Evolutionary conservation across 2,329 filamentous ascomycete species (phyloP).

Genomic region (Herpomyces periplanetae): DNA sequence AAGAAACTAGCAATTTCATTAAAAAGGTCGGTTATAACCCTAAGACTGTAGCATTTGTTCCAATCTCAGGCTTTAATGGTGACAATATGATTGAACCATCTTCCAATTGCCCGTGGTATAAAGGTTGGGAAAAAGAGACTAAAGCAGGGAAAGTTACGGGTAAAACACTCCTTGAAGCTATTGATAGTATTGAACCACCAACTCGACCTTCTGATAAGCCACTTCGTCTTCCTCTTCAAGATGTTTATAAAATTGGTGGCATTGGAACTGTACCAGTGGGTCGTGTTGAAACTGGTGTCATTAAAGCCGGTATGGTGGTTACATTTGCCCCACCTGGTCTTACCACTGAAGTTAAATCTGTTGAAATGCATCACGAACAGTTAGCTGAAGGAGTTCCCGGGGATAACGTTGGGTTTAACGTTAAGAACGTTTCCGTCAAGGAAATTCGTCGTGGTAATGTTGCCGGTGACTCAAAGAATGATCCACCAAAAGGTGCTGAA

Average conservation of each 20-base stretch:
- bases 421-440: conserved; percentile 99
- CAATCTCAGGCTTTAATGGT: conserved; percentile 98
- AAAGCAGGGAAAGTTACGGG: conserved; percentile 48
- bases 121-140: conserved; percentile 98
- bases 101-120: conserved; percentile 97
- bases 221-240: conserved; percentile 97
- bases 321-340: conserved; percentile 95
- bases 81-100: conserved; percentile 93
- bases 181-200: conserved; percentile 74
- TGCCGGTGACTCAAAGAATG: conserved; percentile 98
- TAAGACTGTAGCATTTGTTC: conserved; percentile 90
- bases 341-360: conserved; percentile 99
- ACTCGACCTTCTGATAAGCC: conserved; percentile 90
- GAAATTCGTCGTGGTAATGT: conserved; percentile 99
- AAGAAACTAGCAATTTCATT: conserved; percentile 99
- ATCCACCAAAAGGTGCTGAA: conserved; percentile 53
- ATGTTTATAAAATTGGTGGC: conserved; percentile 99
- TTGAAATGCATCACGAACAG: conserved; percentile 99
- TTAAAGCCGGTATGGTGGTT: conserved; percentile 53
- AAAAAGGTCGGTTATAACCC: conserved; percentile 99
- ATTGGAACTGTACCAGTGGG: conserved; percentile 98
- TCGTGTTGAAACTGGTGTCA: conserved; percentile 97
- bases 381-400: conserved; percentile 70
- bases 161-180: conserved; percentile 97
- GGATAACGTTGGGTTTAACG: conserved; percentile 99